Conservation (phyloP, 768 basidiomycete species). For the Rickenella mellea region DNA sequence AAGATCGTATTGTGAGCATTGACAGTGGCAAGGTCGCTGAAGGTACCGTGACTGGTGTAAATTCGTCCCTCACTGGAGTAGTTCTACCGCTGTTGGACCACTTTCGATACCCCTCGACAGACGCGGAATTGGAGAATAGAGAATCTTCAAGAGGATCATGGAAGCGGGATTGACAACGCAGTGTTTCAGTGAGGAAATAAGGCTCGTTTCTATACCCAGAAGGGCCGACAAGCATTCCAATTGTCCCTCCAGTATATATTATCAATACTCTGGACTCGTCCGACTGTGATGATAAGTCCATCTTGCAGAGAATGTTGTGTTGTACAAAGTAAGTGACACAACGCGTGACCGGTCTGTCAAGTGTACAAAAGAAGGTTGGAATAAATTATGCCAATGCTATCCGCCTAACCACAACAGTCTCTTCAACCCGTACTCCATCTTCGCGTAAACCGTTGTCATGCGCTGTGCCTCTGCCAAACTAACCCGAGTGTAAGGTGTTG, state of each 20-base stretch:
- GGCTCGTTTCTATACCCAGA: conserved; percentile 81
- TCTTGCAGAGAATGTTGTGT: conserved; percentile 13
- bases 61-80: conserved; percentile 27
- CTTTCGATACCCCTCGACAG: conserved; percentile 69
- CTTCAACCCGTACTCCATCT: conserved; percentile 92
- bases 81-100: conserved; percentile 65
- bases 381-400: too few species aligned
- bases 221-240: conserved; percentile 75
- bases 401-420: conserved; percentile 81
- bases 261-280: conserved; percentile 79
- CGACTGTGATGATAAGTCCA: conserved; percentile 41
- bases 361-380: too few species aligned
- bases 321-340: too few species aligned
- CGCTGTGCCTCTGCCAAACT: conserved; percentile 78
- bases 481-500: conserved; percentile 3
- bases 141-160: conserved; percentile 88
- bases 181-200: conserved; percentile 76
- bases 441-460: conserved; percentile 79
- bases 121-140: conserved; percentile 69
- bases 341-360: too few species aligned
- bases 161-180: conserved; percentile 77
- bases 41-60: conserved; percentile 10
- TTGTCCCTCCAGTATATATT: conserved; percentile 87
- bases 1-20: conserved; percentile 63
- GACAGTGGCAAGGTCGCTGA: conserved; percentile 14